Evolutionary conservation across 2,329 filamentous ascomycete species (phyloP), one percentile per base, ranked within the genome.

Genomic region (Xylariaceae sp.): DNA sequence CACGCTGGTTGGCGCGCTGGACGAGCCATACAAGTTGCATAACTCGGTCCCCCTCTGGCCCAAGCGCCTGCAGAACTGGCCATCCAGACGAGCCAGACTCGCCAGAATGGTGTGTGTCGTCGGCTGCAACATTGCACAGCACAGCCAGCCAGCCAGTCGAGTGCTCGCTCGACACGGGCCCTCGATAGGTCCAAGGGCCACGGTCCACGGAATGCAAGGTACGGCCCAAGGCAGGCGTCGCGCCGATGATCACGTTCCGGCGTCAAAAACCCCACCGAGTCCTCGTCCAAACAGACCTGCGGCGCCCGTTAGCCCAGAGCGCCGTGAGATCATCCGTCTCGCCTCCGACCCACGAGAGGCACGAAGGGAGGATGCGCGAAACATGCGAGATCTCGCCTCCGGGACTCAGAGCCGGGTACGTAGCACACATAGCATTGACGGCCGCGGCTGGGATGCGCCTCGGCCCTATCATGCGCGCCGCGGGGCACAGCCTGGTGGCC

Each of bases 41-140:
- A 51, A 50, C 37, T 39, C 38, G 39, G 42, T 23, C 40, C 39
- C 44, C 48, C 39, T 43, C 37, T 43, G 33, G 37, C 32, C 32
- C n/a, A n/a, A n/a, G n/a, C n/a, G n/a, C n/a, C n/a, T n/a, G n/a
- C n/a, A n/a, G n/a, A n/a, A n/a, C n/a, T n/a, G n/a, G n/a, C n/a
- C n/a, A n/a, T n/a, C n/a, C n/a, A n/a, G n/a, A n/a, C n/a, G n/a
- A n/a, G n/a, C n/a, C n/a, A n/a, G n/a, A n/a, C n/a, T n/a, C n/a
- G n/a, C n/a, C n/a, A n/a, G n/a, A n/a, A 37, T 40, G 34, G 45
- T 37, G 36, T 37, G 44, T 35, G 39, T 45, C 35, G 32, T 49
- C 46, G 48, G 48, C 45, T 53, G 49, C 47, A 50, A 53, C 51
- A 49, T 51, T 37, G 42, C 48, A 50, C 51, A 52, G 48, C 51